Conservation (phyloP, 1,284 basidiomycete species). For the Pseudomicrostroma phylloplanum region DNA sequence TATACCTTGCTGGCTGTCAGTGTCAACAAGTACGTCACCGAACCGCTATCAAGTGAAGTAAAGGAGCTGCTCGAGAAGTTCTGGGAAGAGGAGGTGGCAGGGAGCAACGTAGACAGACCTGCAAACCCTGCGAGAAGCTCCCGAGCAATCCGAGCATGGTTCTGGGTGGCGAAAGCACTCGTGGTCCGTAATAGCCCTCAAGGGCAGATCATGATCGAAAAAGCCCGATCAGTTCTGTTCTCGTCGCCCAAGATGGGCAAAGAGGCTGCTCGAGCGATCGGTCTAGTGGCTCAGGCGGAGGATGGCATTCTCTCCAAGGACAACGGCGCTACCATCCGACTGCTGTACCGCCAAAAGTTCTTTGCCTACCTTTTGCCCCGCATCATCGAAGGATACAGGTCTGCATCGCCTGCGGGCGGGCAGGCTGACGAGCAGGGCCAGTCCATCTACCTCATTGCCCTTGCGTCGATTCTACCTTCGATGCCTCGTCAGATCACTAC, state of each 20-base stretch:
- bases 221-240: constrained; percentile 28
- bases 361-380: constrained; percentile 69
- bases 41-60: constrained; percentile 18
- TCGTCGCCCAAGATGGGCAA: constrained; percentile 14
- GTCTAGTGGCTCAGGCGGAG: constrained; percentile 25
- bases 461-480: constrained; percentile 73
- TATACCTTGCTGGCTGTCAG: constrained; percentile 13
- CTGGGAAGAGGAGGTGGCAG: constrained; percentile 19
- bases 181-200: constrained; percentile 26
- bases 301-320: constrained; percentile 30
- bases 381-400: constrained; percentile 60
- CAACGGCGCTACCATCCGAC: constrained; percentile 34
- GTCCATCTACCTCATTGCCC: constrained; percentile 67
- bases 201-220: constrained; percentile 31
- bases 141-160: constrained; percentile 30
- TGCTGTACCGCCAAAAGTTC: constrained; percentile 70
- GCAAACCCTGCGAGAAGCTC: too few species aligned
- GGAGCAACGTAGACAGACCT: constrained; percentile 1
- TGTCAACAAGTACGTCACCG: constrained; percentile 38
- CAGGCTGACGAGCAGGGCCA: background rate
- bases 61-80: constrained; percentile 23
- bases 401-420: constrained; percentile 2
- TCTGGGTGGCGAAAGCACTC: constrained; percentile 34
- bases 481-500: constrained; percentile 61
- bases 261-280: constrained; percentile 16